phyloP scores from a whole-genome alignment of 192 early-diverging fungal genomes.

The Phlyctochytrium planicorne region DNA sequence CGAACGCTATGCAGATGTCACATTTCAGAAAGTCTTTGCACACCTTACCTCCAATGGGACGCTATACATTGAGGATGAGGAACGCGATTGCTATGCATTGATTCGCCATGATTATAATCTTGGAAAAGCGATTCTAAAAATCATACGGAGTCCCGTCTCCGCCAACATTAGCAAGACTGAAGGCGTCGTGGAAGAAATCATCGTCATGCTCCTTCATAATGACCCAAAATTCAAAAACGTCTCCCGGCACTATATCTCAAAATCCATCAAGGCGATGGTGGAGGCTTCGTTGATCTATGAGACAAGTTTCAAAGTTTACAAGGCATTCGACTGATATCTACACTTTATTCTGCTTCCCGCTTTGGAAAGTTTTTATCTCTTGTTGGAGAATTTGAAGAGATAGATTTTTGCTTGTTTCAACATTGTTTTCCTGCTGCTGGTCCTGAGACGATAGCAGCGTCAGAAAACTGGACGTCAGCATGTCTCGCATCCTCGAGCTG shows the following conservation, averaged over 20 bases:
- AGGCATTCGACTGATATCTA: neutral
- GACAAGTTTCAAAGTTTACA: neutral
- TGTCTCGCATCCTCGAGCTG: slow-evolving; percentile 16
- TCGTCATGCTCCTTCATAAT: neutral
- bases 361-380: too few relatives aligned
- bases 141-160: neutral
- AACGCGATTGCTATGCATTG: neutral
- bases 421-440: too few relatives aligned
- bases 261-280: neutral
- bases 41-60: neutral
- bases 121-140: neutral
- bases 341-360: too few relatives aligned
- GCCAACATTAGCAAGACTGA: neutral
- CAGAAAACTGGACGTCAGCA: too few relatives aligned
- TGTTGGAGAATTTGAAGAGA: too few relatives aligned
- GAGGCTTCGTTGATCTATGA: neutral
- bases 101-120: neutral
- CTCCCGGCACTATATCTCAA: neutral
- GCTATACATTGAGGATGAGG: neutral
- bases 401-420: too few relatives aligned
- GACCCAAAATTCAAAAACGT: neutral
- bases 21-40: neutral
- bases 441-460: too few relatives aligned
- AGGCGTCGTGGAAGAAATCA: neutral
- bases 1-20: neutral